Evolutionary conservation across 2,329 filamentous ascomycete genomes (phyloP).

Genomic region (Lasiodiplodia theobromae): DNA sequence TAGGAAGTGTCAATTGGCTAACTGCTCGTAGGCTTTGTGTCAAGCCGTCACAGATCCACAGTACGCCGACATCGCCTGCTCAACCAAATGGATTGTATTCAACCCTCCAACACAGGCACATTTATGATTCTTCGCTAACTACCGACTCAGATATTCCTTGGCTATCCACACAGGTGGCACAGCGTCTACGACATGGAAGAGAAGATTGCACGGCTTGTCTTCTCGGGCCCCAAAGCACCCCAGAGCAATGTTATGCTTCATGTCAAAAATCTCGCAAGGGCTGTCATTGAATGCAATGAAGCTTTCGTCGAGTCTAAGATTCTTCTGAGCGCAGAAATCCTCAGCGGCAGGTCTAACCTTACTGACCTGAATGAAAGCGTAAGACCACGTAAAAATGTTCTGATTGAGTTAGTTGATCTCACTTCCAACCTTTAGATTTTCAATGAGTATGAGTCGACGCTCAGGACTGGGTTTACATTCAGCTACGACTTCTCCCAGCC

Average conservation of each 20-base stretch:
- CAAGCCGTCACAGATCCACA: neutral
- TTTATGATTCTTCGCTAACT: neutral
- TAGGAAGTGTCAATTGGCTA: neutral
- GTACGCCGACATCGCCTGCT: neutral
- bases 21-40: neutral
- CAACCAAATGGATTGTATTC: neutral
- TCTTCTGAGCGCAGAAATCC: neutral
- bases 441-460: neutral
- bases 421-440: neutral
- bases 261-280: neutral
- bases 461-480: neutral
- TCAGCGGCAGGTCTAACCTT: neutral
- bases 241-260: neutral
- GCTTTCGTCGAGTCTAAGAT: neutral
- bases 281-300: slow-evolving; percentile 2
- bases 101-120: neutral
- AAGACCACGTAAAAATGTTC: neutral
- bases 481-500: neutral
- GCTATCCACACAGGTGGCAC: neutral
- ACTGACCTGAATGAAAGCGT: neutral
- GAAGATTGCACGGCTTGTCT: neutral
- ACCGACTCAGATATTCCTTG: neutral
- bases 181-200: slow-evolving; percentile 4
- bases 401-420: neutral
- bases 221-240: neutral